Evolutionary conservation across 1,139 yeast genomes (phyloP), one percentile per base, ranked within the genome.

Genomic region (Kurtzmaniella quercitrusa): DNA sequence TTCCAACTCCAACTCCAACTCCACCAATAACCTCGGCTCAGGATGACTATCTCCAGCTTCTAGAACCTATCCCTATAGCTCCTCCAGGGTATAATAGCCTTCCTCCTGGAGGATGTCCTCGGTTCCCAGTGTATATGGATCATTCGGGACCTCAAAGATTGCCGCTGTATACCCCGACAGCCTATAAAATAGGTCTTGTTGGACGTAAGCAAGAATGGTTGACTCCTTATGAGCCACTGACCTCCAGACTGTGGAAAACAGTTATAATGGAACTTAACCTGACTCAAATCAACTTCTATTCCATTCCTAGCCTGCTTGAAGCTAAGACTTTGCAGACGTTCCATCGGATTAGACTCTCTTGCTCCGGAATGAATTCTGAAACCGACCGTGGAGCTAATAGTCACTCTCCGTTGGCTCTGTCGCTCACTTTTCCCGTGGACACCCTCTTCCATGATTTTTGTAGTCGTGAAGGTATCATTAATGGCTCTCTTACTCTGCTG

Each of bases 241-340:
- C 80, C 1, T 60, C 72, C 9, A 63, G 89, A 50, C 72, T 76
- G n/a, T 85, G 93, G 93, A 79, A 70, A 54, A 68, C 73, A 42
- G 69, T 72, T 27, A 67, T 85, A 7, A 66, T 84, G 63, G 93
- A 85, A 55, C 63, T 85, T 31, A 85, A 85, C 62, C 81, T 88
- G 2, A 85, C 93, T 1, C 93, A 85, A 62, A 58, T 85, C 33
- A 85, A 85, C 59, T 68, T 85, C 43, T 85, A 85, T 57, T 49
- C 54, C 9, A 60, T 73, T 4, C 77, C 77, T 1, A 55, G 56
- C 36, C 54, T 59, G 43, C 41, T 73, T 45, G 74, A 70, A 50
- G 48, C 59, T 55, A 56, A 59, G 39, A 25, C 70, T 4, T 37
- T 64, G 25, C 44, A 49, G 17, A 12, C 17, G 2, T 36, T 19